phyloP scores from a whole-genome alignment of 768 basidiomycete genomes.

The Termitomyces sp. region DNA sequence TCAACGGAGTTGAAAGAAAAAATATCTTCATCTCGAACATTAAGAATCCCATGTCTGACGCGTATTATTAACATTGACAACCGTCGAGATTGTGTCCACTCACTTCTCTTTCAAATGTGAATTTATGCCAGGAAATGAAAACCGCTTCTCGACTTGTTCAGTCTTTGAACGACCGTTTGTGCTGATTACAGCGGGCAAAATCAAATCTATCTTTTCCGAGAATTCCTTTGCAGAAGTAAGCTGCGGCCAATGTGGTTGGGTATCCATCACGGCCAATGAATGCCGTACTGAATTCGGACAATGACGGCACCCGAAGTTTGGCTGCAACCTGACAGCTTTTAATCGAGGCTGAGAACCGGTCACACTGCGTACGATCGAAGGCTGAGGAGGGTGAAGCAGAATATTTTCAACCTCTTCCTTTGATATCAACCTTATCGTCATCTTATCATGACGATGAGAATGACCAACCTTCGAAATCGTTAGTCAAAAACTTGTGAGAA shows the following conservation, averaged over 20 bases:
- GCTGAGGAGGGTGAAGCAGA: slow-evolving; percentile 14
- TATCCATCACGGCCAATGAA: neutral
- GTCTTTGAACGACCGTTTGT: neutral
- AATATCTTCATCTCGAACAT: slow-evolving; percentile 52
- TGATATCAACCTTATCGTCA: slow-evolving; percentile 32
- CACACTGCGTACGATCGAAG: slow-evolving; percentile 9
- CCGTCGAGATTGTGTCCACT: slow-evolving; percentile 13
- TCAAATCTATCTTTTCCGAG: neutral
- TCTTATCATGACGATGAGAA: slow-evolving; percentile 55
- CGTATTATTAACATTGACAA: slow-evolving; percentile 5
- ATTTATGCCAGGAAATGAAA: slow-evolving; percentile 50
- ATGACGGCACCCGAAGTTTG: slow-evolving; percentile 49
- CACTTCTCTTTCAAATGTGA: slow-evolving; percentile 64
- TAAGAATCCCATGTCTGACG: slow-evolving; percentile 42
- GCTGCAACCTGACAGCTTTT: slow-evolving; percentile 24
- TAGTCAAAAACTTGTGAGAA: neutral
- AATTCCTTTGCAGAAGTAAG: neutral
- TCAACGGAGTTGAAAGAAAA: slow-evolving; percentile 17
- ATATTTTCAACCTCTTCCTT: slow-evolving; percentile 14
- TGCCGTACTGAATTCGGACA: slow-evolving; percentile 23
- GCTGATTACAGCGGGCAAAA: neutral
- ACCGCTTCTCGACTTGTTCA: slow-evolving; percentile 10
- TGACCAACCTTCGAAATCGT: slow-evolving; percentile 44
- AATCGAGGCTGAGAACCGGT: slow-evolving; percentile 13
- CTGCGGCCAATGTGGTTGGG: neutral